Base-by-base conservation (phyloP, 2,329 filamentous ascomycete species). In the Phyllosticta citrichinensis region DNA sequence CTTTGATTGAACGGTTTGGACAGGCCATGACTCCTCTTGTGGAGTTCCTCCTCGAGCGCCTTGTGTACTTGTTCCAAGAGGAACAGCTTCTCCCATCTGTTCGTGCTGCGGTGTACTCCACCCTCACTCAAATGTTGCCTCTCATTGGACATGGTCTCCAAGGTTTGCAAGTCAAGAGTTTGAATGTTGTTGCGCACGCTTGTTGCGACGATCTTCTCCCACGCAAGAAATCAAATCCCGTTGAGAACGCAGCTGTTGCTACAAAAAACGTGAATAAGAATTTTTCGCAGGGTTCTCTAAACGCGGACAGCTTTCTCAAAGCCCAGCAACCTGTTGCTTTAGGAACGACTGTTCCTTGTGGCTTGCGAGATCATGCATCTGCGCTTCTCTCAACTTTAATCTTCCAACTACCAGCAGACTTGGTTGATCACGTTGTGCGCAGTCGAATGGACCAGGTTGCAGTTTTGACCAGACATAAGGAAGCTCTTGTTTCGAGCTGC, bases 381-480 rank as follows among this genome's bases (percentile, higher is more conserved):
- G 65, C 69, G 6, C 80, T 97, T 17, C 79, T 97, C 12, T 78
- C 83, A 4, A 67, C 78, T 5, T 73, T 89, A 1, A 78, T 95
- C 20, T 80, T 80, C 19, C 79, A 80, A 62, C 74, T 94, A 2
- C 85, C 87, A 1, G 83, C 87, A 61, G 79, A 84, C 56, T 80
- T 84, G 69, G 75, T 96, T 47, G 82, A 87, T n/a, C 83, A 87
- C 9, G 83, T 87, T 1, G 70, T 90, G 20, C 86, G 93, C 58
- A 83, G 86, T 11, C 83, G 90, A 56, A 80, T 96, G 64, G 91
- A 97, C 69, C 87, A 89, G 65, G 89, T 89, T 2, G 88, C 90
- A 20, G 87, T 96, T 61, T 76, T 96, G 22, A 82, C 80, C 5
- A 80, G 81, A 62, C 81, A 87, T 71, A 86, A 85, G 69, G 79